phyloP scores from a whole-genome alignment of 495 filamentous ascomycete genomes.

The Glonium stellatum region DNA sequence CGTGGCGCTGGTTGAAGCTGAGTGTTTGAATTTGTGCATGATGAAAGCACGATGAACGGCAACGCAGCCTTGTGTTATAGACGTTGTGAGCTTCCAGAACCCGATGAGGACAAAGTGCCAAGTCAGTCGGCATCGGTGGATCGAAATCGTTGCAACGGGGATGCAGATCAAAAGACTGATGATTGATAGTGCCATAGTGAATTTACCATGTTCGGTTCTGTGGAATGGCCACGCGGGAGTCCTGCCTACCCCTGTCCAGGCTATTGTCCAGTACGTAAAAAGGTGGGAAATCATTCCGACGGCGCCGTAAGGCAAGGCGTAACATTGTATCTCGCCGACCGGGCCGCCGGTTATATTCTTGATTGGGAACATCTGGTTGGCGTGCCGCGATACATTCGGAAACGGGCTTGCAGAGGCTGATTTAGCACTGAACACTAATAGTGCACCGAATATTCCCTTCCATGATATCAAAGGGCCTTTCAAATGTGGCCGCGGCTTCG shows the following conservation, averaged over 20 bases:
- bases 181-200: constrained; percentile 4
- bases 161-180: constrained; percentile 8
- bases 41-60: constrained; percentile 12
- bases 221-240: constrained; percentile 11
- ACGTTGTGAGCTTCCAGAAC: constrained; percentile 15
- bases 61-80: constrained; percentile 1
- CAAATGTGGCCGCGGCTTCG: neutral
- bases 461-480: neutral
- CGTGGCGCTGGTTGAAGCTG: neutral
- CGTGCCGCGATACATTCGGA: neutral
- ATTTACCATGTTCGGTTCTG: neutral
- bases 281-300: constrained; percentile 17
- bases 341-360: constrained; percentile 10
- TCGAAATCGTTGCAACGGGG: constrained; percentile 8
- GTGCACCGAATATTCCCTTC: neutral
- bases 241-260: constrained; percentile 8
- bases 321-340: constrained; percentile 15
- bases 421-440: neutral
- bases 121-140: constrained; percentile 9
- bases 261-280: constrained; percentile 18
- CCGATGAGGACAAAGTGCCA: constrained; percentile 17
- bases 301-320: constrained; percentile 14
- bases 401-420: constrained; percentile 4
- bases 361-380: constrained; percentile 7
- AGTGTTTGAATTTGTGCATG: neutral